phyloP scores from a whole-genome alignment of 768 basidiomycete genomes.

The Tricholoma furcatifolium region DNA sequence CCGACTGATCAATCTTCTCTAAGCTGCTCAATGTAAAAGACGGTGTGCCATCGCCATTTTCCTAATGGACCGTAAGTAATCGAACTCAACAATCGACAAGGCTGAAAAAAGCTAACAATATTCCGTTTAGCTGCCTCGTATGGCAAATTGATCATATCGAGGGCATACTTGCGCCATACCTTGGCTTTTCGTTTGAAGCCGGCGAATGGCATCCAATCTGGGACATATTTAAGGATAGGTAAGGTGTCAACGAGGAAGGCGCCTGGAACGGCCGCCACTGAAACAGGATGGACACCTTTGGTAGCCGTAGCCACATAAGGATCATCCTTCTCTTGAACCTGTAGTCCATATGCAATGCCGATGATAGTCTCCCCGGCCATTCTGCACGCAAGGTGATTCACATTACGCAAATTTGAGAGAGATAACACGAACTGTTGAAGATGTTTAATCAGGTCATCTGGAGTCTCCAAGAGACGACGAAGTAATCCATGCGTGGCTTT shows the following conservation, averaged over 20 bases:
- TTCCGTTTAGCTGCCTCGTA: constrained; percentile 9
- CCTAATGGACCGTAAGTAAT: constrained; percentile 9
- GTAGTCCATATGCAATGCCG: constrained; percentile 35
- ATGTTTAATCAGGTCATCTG: constrained; percentile 27
- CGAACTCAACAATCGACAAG: background rate
- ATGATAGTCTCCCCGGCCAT: too few species aligned
- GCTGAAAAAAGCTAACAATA: constrained; percentile 17
- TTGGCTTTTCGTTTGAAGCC: constrained; percentile 34
- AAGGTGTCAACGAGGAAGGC: constrained; percentile 32
- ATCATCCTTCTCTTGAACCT: constrained; percentile 28
- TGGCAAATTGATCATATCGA: constrained; percentile 18
- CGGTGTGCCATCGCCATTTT: constrained; percentile 16
- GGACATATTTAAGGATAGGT: constrained; percentile 30
- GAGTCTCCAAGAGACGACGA: constrained; percentile 24
- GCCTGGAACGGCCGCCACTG: constrained; percentile 25
- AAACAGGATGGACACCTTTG: constrained; percentile 25
- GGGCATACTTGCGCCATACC: constrained; percentile 19
- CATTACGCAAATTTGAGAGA: background rate
- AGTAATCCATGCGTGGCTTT: constrained; percentile 29
- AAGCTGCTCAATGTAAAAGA: constrained; percentile 21
- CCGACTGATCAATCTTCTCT: constrained; percentile 14
- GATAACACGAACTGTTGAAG: constrained; percentile 24
- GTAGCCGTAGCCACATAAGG: constrained; percentile 32
- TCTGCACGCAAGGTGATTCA: background rate
- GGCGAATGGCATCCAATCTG: constrained; percentile 33